These are phyloP conservation scores for Strobilomyces dryophilus DNA, from an alignment of 768 basidiomycete species.

Conservation along the genomic window DNA sequence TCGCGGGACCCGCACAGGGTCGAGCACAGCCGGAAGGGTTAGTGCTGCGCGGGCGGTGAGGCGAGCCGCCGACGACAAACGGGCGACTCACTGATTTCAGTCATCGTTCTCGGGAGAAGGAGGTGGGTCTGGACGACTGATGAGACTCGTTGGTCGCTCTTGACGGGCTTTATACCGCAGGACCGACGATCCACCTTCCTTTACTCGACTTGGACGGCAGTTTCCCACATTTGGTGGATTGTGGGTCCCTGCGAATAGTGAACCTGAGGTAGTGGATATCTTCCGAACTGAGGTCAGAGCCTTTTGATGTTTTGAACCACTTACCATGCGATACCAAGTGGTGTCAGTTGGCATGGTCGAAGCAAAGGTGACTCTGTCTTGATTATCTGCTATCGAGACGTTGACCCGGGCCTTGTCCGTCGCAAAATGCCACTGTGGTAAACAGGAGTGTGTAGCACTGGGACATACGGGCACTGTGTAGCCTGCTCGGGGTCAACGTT, in stretches of 20 bases:
- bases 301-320: not conserved
- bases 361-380: not conserved
- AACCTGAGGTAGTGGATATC: not conserved
- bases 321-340: not conserved
- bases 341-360: not conserved
- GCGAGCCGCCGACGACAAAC: not conserved
- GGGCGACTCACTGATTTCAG: slow-evolving; percentile 1
- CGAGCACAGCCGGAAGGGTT: slow-evolving; percentile 5
- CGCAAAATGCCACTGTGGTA: not conserved
- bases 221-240: not conserved
- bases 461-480: too few species aligned
- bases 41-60: slow-evolving; percentile 1
- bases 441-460: too few species aligned
- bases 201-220: slow-evolving; percentile 2
- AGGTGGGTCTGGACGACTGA: not conserved
- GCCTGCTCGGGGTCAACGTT: too few species aligned
- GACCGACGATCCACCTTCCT: not conserved
- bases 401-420: not conserved
- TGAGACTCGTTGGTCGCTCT: not conserved
- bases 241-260: slow-evolving; percentile 5
- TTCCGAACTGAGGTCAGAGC: not conserved
- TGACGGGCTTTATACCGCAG: slow-evolving; percentile 1
- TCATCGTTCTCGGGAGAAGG: not conserved
- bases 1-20: slow-evolving; percentile 15
- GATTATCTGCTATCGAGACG: not conserved